A percentile compares a stretch with the other conserved stretches of the same genome.
Evolutionary conservation across 371 early-diverging fungal genomes (phyloP).

Genomic region (Mucor circinelloides): DNA sequence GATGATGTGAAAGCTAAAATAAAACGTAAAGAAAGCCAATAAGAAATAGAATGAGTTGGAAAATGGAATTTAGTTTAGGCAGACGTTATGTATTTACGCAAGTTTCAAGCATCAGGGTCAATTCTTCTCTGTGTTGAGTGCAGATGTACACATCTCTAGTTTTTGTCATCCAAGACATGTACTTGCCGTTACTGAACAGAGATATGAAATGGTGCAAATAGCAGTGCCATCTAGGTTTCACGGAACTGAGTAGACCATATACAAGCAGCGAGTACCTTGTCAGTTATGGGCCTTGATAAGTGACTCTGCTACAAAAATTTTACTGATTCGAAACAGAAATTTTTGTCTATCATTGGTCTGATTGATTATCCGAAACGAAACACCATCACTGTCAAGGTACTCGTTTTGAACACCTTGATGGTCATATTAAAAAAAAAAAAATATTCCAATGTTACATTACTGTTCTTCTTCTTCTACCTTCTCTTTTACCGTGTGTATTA

Average conservation of each 20-base stretch:
- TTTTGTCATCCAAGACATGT: no score
- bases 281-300: not conserved
- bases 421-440: not conserved
- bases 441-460: not conserved
- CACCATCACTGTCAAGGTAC: slow-evolving; percentile 19
- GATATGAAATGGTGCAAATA: no score
- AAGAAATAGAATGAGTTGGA: not conserved
- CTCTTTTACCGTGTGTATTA: not conserved
- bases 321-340: slow-evolving; percentile 16
- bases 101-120: no score
- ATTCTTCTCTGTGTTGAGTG: no score
- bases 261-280: slow-evolving; percentile 15
- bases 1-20: not conserved
- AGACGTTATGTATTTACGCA: no score
- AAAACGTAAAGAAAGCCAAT: not conserved
- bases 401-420: slow-evolving; percentile 15
- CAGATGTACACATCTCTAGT: no score
- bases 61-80: no score
- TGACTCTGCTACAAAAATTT: slow-evolving; percentile 1
- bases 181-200: no score
- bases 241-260: not conserved
- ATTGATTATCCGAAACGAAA: slow-evolving; percentile 13
- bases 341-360: slow-evolving; percentile 25
- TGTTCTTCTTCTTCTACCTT: slow-evolving; percentile 9
- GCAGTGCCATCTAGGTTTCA: not conserved